Evolutionary conservation across 2,329 filamentous ascomycete genomes (phyloP).

Genomic region (Metarhizium sp.): DNA sequence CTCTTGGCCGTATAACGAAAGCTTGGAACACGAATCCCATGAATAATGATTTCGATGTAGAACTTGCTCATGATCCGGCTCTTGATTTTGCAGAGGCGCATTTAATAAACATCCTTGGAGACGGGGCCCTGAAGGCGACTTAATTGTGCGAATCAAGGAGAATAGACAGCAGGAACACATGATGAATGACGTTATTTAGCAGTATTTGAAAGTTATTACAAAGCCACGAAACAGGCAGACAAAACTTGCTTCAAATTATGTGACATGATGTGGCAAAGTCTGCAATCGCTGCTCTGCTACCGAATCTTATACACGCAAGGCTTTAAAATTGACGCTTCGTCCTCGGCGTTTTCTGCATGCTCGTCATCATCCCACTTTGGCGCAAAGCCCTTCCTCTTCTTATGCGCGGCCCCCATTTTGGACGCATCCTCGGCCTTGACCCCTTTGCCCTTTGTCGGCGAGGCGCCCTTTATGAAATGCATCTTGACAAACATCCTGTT

Average conservation of each 20-base stretch:
- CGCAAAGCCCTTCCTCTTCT: conserved; percentile 44
- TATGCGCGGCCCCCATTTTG: conserved; percentile 31
- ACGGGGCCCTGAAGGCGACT: background rate
- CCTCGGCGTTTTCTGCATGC: conserved; percentile 50
- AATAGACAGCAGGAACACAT: background rate
- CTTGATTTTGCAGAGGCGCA: background rate
- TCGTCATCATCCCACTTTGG: conserved; percentile 40
- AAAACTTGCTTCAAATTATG: background rate
- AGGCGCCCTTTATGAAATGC: conserved; percentile 80
- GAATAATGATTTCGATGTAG: background rate
- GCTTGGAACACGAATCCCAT: background rate
- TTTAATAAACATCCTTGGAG: background rate
- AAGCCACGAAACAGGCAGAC: background rate
- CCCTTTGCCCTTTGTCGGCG: conserved; percentile 68
- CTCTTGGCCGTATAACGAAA: background rate
- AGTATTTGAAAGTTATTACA: background rate
- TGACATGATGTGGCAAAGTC: background rate
- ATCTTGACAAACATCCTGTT: conserved; percentile 99
- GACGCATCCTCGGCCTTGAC: conserved; percentile 39
- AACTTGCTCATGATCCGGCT: background rate
- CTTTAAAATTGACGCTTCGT: conserved; percentile 65
- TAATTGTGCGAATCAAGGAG: background rate
- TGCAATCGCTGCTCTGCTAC: conserved; percentile 22
- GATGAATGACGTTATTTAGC: background rate
- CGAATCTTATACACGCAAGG: conserved; percentile 94